Evolutionary conservation across 1,284 basidiomycete genomes (phyloP).

Genomic region (Leccinum solheimii): DNA sequence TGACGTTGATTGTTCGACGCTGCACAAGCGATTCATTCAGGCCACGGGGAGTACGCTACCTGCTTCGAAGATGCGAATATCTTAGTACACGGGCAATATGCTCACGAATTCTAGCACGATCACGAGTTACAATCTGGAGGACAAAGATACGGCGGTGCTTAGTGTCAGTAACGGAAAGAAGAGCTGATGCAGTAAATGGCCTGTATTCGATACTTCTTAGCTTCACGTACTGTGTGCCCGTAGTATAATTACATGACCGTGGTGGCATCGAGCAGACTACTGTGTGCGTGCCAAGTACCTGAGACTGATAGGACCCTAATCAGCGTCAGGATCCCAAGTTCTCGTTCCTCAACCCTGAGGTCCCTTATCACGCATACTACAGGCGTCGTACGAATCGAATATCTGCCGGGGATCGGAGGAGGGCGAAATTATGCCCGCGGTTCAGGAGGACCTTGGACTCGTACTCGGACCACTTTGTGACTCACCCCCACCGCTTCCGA

Average conservation of each 20-base stretch:
- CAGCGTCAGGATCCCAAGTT: constrained; percentile 82
- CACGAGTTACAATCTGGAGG: constrained; percentile 85
- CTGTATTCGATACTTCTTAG: constrained; percentile 1
- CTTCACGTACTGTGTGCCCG: constrained; percentile 4
- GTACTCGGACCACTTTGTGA: constrained; percentile 57
- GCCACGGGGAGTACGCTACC: constrained; percentile 74
- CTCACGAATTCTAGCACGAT: constrained; percentile 83
- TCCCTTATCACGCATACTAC: constrained; percentile 98
- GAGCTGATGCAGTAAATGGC: constrained; percentile 44
- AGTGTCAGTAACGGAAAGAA: constrained; percentile 77
- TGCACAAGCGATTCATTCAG: constrained; percentile 83
- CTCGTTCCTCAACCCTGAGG: constrained; percentile 91
- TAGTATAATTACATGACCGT: constrained; percentile 18
- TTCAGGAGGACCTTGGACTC: constrained; percentile 58
- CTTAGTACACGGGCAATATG: constrained; percentile 72
- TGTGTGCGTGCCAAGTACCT: not conserved
- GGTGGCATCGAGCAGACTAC: constrained; percentile 10
- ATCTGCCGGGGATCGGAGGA: constrained; percentile 63
- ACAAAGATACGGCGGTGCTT: constrained; percentile 78
- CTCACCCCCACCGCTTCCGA: constrained; percentile 77
- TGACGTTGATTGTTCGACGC: constrained; percentile 81
- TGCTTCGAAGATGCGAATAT: constrained; percentile 76
- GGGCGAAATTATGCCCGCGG: constrained; percentile 35
- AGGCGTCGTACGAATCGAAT: constrained; percentile 83
- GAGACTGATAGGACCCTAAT: constrained; percentile 10